These are phyloP conservation scores for Escovopsis sp. DNA, from an alignment of 2,329 filamentous ascomycete genomes.

Conservation along the genomic window DNA sequence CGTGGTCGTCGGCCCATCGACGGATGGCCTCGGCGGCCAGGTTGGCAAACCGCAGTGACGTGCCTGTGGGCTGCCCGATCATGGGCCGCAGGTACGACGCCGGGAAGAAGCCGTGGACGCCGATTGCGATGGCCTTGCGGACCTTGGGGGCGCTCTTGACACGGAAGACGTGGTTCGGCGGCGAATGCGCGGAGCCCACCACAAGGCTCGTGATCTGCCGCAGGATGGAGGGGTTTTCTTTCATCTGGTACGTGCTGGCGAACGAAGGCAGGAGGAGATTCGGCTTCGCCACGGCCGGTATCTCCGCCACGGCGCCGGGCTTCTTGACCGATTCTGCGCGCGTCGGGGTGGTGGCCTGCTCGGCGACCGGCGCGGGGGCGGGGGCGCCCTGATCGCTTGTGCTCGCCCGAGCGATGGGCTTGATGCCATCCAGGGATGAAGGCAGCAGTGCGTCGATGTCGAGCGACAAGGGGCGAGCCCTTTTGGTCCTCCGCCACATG, in stretches of 20 bases:
- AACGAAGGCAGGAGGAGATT: conserved; percentile 62
- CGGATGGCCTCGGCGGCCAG: conserved; percentile 73
- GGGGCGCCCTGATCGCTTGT: background rate
- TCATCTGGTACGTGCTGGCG: conserved; percentile 49
- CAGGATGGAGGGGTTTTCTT: conserved; percentile 55
- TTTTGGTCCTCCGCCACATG: conserved; percentile 29
- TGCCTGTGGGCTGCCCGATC: conserved; percentile 88
- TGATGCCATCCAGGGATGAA: conserved; percentile 7
- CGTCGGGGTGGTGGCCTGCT: conserved; percentile 3
- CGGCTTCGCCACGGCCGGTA: conserved; percentile 20
- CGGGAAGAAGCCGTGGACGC: conserved; percentile 88
- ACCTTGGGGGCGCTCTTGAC: conserved; percentile 55
- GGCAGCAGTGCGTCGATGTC: conserved; percentile 27
- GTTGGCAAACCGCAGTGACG: conserved; percentile 83
- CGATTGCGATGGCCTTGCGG: conserved; percentile 79
- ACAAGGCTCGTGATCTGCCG: conserved; percentile 48
- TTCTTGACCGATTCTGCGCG: conserved; percentile 8
- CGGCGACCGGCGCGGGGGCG: background rate
- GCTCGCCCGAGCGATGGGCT: background rate
- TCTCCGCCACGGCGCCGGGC: conserved; percentile 9
- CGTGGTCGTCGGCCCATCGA: conserved; percentile 62
- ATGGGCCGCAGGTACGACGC: conserved; percentile 76
- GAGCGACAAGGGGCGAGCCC: conserved; percentile 31
- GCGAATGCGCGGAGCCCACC: conserved; percentile 38
- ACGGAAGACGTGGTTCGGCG: conserved; percentile 58